Percentiles rank a stretch among this genome's conserved stretches.
Conservation (phyloP, 306 rosid genomes). For the Rubus idaeus region DNA sequence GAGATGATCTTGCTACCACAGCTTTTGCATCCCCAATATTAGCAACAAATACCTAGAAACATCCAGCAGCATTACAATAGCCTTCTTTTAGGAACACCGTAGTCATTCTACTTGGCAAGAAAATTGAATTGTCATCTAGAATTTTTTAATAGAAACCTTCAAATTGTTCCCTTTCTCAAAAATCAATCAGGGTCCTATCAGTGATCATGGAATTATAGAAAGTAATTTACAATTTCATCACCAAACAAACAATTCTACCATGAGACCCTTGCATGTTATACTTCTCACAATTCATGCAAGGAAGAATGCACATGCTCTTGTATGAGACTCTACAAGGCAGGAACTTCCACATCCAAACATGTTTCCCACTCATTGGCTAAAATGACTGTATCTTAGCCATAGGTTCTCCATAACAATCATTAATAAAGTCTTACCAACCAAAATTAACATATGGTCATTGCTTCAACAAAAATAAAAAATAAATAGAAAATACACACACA, state of each 20-base stretch:
- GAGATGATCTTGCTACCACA: conserved; percentile 70
- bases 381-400: not conserved
- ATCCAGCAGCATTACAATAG: conserved; percentile 17
- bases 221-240: no score
- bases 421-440: no score
- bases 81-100: not conserved
- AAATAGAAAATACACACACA: no score
- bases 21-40: conserved; percentile 93
- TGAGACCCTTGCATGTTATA: not conserved
- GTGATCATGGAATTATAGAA: not conserved
- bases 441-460: no score
- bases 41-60: conserved; percentile 70
- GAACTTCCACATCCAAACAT: not conserved
- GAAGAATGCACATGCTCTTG: not conserved
- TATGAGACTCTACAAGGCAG: not conserved
- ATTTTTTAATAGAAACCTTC: not conserved
- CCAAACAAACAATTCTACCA: not conserved
- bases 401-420: not conserved
- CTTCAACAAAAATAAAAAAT: no score
- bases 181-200: not conserved
- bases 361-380: not conserved
- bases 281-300: not conserved
- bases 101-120: not conserved
- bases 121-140: not conserved
- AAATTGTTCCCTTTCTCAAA: not conserved